Evolutionary conservation across 805 yeast genomes (phyloP).

Genomic region (Debaryomyces castellii): DNA sequence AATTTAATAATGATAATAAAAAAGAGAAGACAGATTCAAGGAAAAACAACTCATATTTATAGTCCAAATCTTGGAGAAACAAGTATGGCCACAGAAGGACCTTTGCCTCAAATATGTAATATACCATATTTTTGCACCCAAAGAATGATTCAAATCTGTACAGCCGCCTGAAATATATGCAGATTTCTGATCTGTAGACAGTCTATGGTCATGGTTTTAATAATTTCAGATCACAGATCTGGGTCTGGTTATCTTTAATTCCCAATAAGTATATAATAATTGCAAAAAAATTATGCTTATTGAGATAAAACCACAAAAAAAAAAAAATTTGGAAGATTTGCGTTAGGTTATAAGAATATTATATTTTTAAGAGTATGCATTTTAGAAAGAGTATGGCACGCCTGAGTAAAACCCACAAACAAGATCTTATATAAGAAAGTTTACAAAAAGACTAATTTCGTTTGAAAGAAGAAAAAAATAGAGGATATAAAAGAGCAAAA

Average conservation of each 20-base stretch:
- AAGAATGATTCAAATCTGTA: neutral
- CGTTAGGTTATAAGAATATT: neutral
- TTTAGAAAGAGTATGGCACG: too few relatives aligned
- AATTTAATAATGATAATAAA: neutral
- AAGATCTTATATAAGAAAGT: too few relatives aligned
- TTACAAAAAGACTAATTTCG: too few relatives aligned
- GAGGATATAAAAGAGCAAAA: too few relatives aligned
- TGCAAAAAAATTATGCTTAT: neutral
- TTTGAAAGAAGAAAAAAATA: too few relatives aligned
- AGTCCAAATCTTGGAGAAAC: neutral
- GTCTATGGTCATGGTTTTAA: too few relatives aligned
- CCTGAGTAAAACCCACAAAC: too few relatives aligned
- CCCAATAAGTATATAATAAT: neutral
- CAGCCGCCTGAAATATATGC: neutral
- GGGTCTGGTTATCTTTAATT: neutral
- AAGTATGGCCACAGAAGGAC: neutral
- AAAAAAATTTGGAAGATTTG: neutral
- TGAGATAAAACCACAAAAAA: neutral
- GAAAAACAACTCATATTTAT: neutral
- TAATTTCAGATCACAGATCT: too few relatives aligned
- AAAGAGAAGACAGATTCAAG: neutral
- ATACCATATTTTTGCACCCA: neutral
- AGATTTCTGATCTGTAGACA: neutral
- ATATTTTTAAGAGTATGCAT: too few relatives aligned
- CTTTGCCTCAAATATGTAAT: neutral